Base-by-base conservation (phyloP, 768 basidiomycete species). In the Clitopilus passeckerianus region DNA sequence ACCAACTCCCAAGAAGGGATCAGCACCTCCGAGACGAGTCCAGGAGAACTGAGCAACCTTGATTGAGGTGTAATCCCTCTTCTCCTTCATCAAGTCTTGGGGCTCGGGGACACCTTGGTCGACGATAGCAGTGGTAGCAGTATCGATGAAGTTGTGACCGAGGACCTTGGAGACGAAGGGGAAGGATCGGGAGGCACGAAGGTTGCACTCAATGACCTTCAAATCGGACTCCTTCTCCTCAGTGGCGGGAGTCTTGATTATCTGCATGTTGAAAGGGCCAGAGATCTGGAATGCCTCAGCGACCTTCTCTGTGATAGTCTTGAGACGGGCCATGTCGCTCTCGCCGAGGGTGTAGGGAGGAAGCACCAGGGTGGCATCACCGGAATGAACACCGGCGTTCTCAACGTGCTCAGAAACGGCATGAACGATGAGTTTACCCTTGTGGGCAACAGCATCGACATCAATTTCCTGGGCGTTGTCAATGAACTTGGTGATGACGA, bases 191-290 rank as follows among this genome's bases (percentile, higher is more conserved):
- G 96, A 98, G 15, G 97, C 97, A 59, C 97, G 92, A 34, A 98
- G 79, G 74, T 99, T 99, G 75, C 97, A 99, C 74, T 99, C 97
- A 64, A 99, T 99, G 64, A 98, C 97, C 79, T 96, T 98, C 65
- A 98, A 85, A 59, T 86, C 82, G 23, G 85, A 79, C 60, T 86
- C 80, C 56, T 81, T 75, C 3, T 73, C 76, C 15, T 72, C 70
- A 22, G 79, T 79, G 5, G 79, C 78, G 1, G 83, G 73, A 71
- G 93, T 93, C 70, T 91, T 86, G 77, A 99, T 98, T 72, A 99
- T 85, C 74, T 99, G 97, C 95, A 99, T 99, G 74, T 99, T 99
- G 87, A 87, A 99, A 6, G 97, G 97, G 34, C 97, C 97, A 24
- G 94, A 97, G 57, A 99, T 98, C 67, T 97, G 81, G 74, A 98